Percentiles rank a stretch among this genome's conserved stretches.
Evolutionary conservation across 2,329 filamentous ascomycete species (phyloP).

Genomic region (Teratosphaeria gauchensis): DNA sequence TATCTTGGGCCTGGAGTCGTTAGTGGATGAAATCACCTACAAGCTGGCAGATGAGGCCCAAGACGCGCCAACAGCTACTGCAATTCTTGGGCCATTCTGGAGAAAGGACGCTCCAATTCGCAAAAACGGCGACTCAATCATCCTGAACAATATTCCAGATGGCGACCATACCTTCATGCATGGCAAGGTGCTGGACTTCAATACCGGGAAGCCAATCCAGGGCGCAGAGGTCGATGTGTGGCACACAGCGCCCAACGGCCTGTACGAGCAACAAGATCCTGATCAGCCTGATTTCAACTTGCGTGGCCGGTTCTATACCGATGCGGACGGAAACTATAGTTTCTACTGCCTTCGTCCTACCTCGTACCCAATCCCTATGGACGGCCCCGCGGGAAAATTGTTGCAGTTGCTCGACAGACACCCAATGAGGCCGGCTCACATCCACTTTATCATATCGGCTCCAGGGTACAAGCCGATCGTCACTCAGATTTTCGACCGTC

Average conservation of each 20-base stretch:
- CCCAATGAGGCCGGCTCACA: slow-evolving; percentile 53
- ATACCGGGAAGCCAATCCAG: slow-evolving; percentile 54
- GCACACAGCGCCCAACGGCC: slow-evolving; percentile 63
- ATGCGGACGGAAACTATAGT: slow-evolving; percentile 51
- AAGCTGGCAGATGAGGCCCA: slow-evolving; percentile 39
- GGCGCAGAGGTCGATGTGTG: slow-evolving; percentile 65
- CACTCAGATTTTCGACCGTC: slow-evolving; percentile 68
- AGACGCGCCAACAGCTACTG: slow-evolving; percentile 53
- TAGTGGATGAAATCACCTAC: slow-evolving; percentile 72
- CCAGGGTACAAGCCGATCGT: slow-evolving; percentile 58
- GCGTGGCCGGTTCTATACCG: slow-evolving; percentile 61
- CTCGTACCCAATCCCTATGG: slow-evolving; percentile 45
- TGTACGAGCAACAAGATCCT: slow-evolving; percentile 52
- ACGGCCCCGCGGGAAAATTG: slow-evolving; percentile 49
- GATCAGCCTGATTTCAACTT: slow-evolving; percentile 64
- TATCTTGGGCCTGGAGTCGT: slow-evolving; percentile 46
- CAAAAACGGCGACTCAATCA: slow-evolving; percentile 60
- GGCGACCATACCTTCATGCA: slow-evolving; percentile 41
- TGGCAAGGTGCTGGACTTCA: slow-evolving; percentile 49
- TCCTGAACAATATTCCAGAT: slow-evolving; percentile 25
- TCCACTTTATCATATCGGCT: slow-evolving; percentile 41
- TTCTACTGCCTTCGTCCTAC: slow-evolving; percentile 35
- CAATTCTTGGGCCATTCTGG: slow-evolving; percentile 82
- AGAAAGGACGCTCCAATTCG: slow-evolving; percentile 60
- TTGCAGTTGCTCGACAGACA: slow-evolving; percentile 51